Percentiles rank a stretch among this genome's conserved stretches.
Conservation (phyloP, 1,139 yeast genomes). For the Torulaspora pretoriensis region DNA sequence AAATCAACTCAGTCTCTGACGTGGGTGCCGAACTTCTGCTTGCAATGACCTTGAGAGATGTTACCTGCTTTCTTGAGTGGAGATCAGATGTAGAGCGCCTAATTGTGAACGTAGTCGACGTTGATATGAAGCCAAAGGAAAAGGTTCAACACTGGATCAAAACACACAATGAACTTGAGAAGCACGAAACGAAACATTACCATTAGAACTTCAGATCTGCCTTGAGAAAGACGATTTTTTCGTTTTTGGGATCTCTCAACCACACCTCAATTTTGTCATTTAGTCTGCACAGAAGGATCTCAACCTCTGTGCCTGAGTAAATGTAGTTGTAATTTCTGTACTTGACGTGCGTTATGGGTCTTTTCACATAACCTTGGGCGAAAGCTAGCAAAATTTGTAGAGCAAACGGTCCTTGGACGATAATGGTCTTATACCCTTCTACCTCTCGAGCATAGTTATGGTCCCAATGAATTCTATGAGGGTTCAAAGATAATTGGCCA, state of each 20-base stretch:
- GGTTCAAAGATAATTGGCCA: slow-evolving; percentile 71
- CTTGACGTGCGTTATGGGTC: slow-evolving; percentile 14
- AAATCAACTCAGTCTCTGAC: slow-evolving; percentile 9
- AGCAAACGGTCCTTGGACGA: slow-evolving; percentile 82
- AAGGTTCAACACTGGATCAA: slow-evolving; percentile 29
- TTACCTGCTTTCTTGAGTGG: slow-evolving; percentile 33
- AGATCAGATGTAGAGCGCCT: slow-evolving; percentile 3
- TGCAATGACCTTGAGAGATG: slow-evolving; percentile 34
- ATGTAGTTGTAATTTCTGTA: slow-evolving; percentile 27
- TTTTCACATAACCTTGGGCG: slow-evolving; percentile 32
- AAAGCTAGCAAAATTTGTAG: slow-evolving; percentile 56
- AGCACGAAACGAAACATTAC: slow-evolving; percentile 4
- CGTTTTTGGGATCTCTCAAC: slow-evolving; percentile 14
- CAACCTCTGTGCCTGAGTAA: slow-evolving; percentile 21
- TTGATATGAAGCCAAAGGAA: slow-evolving; percentile 29
- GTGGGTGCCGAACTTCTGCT: slow-evolving; percentile 15
- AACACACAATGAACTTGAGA: slow-evolving; percentile 14
- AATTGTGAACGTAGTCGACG: slow-evolving; percentile 27
- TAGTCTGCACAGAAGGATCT: slow-evolving; percentile 1
- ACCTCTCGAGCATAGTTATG: slow-evolving; percentile 44
- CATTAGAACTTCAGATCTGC: slow-evolving; percentile 11
- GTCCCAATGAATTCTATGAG: slow-evolving; percentile 81
- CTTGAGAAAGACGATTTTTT: slow-evolving; percentile 10
- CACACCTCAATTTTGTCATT: slow-evolving; percentile 5
- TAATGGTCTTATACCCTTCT: slow-evolving; percentile 58